Conservation (phyloP, 192 early-diverging fungal genomes). For the Lunasporangiospora selenospora region DNA sequence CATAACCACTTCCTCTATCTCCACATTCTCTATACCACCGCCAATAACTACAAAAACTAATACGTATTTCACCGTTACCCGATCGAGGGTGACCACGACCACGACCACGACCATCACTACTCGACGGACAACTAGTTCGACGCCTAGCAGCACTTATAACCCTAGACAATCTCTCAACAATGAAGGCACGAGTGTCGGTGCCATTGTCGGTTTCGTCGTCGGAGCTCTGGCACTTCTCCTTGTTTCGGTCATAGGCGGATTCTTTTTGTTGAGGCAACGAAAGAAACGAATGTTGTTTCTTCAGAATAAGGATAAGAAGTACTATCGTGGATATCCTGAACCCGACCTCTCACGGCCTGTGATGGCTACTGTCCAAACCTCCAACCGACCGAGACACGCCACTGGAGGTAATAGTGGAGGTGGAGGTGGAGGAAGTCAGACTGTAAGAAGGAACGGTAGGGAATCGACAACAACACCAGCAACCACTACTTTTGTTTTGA, state of each 20-base stretch:
- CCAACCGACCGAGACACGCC: no score
- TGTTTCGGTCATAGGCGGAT: constrained; percentile 27
- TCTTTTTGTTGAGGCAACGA: constrained; percentile 34
- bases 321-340: constrained; percentile 29
- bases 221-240: constrained; percentile 15
- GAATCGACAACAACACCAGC: no score
- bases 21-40: background rate
- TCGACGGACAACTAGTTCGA: background rate
- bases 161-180: background rate
- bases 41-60: background rate
- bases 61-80: no score
- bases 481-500: no score
- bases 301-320: no score
- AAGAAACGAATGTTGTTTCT: constrained; percentile 38
- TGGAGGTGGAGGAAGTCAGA: no score
- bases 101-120: background rate
- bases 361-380: no score
- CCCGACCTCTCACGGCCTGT: constrained; percentile 10
- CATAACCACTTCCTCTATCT: background rate
- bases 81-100: no score
- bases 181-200: constrained; percentile 14
- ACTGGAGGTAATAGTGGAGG: no score
- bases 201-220: constrained; percentile 15
- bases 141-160: background rate
- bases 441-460: no score